Evolutionary conservation across 2,329 filamentous ascomycete species (phyloP).

Genomic region (Colletotrichum echinochloae): DNA sequence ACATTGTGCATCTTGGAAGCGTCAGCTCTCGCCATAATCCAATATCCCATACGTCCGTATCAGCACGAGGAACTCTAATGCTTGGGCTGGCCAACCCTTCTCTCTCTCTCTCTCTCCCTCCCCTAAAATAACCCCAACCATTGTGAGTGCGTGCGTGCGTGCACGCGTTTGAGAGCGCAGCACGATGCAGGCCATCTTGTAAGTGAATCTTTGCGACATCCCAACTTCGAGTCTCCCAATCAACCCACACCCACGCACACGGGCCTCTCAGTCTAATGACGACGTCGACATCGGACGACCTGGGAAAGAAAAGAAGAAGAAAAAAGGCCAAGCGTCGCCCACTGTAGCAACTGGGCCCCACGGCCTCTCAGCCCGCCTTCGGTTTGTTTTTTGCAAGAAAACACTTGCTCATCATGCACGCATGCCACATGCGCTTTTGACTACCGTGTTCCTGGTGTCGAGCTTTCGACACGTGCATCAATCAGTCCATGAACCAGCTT

Average conservation of each 20-base stretch:
- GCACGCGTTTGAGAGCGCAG: not conserved
- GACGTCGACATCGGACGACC: slow-evolving; percentile 28
- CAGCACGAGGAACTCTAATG: not conserved
- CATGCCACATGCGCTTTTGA: not conserved
- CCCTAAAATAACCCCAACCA: not conserved
- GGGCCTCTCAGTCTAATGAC: slow-evolving; percentile 21
- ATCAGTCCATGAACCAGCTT: slow-evolving; percentile 12
- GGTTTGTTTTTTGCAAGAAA: not conserved
- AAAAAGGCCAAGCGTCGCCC: slow-evolving; percentile 20
- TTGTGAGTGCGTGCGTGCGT: not conserved
- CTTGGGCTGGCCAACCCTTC: not conserved
- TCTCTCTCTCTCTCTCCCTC: too few species aligned
- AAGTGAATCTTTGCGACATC: slow-evolving; percentile 6
- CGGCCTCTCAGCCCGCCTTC: not conserved
- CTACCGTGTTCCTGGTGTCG: slow-evolving; percentile 2
- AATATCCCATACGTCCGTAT: slow-evolving; percentile 34
- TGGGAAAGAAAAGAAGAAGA: too few species aligned
- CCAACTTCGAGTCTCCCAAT: slow-evolving; percentile 15
- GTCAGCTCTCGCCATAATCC: slow-evolving; percentile 14
- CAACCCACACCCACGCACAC: slow-evolving; percentile 8
- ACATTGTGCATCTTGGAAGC: slow-evolving; percentile 7
- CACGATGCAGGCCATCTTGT: not conserved
- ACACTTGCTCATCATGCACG: too few species aligned
- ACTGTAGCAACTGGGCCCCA: slow-evolving; percentile 7
- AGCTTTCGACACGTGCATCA: slow-evolving; percentile 13